Evolutionary conservation across 2,329 filamentous ascomycete genomes (phyloP), one percentile per base, ranked within the genome.

Genomic region (Penicillium concentricum): DNA sequence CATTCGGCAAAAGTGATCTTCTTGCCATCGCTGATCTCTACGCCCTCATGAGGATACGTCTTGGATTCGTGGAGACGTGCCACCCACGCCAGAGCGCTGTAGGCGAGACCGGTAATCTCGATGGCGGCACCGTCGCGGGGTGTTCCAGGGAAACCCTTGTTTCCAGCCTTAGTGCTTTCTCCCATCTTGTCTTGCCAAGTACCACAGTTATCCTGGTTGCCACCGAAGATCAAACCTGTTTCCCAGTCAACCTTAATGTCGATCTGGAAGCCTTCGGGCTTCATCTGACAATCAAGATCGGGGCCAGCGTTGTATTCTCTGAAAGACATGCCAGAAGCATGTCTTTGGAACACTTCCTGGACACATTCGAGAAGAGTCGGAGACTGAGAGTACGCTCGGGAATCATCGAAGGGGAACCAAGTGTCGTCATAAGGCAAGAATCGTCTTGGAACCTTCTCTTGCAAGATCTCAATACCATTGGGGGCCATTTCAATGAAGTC

Each of bases 161-260:
- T 96, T 57, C 89, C 88, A 16, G 95, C 94, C 60, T 87, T 90
- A 62, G 90, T 86, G 61, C 92, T 96, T 74, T 99, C 94, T n/a
- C 94, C 94, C 94, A 99, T 99, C 83, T 99, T 99, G 81, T 99
- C 94, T 92, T 97, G 97, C 94, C 94, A 99, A 1, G 94, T 99
- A 51, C 94, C 94, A 67, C 95, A 99, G 75, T 99, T 99, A 76
- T 79, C 83, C 70, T 97, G 92, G 69, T 91, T 97, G 34, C 95
- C 94, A 54, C 95, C 94, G 69, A 95, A 96, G 56, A 99, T 87
- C 61, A 99, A 84, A 22, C 94, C 95, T 5, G 87, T 94, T 32
- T 84, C 79, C 93, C 93, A 97, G 72, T 99, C 93, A 12, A 96
- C 90, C 58, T 89, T 85, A 65, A 97, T 88, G 58, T 94, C 87